Conservation (phyloP, 2,329 filamentous ascomycete genomes). For the Davidsoniella eucalypti region DNA sequence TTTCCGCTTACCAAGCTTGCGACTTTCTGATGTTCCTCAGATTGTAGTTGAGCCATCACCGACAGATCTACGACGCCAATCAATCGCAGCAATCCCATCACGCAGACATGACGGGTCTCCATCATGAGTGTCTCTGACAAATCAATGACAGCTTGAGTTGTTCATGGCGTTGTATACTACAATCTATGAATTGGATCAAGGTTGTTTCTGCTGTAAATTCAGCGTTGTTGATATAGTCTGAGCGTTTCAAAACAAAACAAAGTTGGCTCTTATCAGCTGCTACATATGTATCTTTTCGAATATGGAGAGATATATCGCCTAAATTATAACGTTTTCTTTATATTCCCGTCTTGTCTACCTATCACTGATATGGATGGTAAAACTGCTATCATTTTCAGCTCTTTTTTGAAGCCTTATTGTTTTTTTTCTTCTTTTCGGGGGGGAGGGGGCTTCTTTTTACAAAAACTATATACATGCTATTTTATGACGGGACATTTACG, state of each 20-base stretch:
- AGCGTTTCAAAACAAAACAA: no score
- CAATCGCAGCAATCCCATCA: conserved; percentile 3
- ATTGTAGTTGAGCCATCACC: conserved; percentile 42
- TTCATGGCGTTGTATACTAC: not conserved
- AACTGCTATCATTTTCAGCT: not conserved
- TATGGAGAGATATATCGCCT: no score
- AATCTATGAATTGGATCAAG: not conserved
- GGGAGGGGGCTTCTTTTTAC: not conserved
- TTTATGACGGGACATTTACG: not conserved
- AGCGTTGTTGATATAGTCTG: no score
- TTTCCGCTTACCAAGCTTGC: conserved; percentile 34
- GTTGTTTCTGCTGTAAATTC: no score
- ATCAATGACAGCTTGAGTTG: not conserved
- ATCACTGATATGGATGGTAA: not conserved
- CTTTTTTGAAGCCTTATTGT: not conserved
- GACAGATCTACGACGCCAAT: conserved; percentile 16
- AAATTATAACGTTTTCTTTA: no score
- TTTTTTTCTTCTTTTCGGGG: not conserved
- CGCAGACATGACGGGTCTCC: not conserved
- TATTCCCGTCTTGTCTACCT: no score
- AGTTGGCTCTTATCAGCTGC: no score
- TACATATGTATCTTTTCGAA: no score
- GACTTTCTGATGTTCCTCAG: conserved; percentile 32
- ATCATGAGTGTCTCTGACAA: not conserved
- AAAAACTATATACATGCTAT: not conserved